Evolutionary conservation across 108 stramenopile genomes (phyloP).

Genomic region (Cylindrotheca closterium): DNA sequence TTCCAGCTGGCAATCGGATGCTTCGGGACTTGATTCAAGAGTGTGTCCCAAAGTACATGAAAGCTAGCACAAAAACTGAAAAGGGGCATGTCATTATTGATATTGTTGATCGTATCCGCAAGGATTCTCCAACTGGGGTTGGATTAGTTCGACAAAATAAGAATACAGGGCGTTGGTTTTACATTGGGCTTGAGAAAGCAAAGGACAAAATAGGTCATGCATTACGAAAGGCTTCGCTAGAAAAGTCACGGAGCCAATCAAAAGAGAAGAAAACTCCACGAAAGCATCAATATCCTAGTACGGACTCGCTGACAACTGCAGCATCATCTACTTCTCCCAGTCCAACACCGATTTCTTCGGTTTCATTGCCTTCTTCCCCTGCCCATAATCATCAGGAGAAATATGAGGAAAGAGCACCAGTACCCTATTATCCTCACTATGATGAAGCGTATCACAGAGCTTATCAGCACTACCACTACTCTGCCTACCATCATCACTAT

Average conservation of each 20-base stretch:
- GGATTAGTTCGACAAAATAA: slow-evolving; percentile 27
- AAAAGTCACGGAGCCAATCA: neutral
- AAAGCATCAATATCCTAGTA: neutral
- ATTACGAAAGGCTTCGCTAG: slow-evolving; percentile 18
- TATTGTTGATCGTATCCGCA: slow-evolving; percentile 25
- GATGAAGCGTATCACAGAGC: slow-evolving; percentile 1
- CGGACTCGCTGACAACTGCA: neutral
- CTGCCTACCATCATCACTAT: neutral
- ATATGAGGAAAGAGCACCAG: neutral
- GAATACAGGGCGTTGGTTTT: slow-evolving; percentile 20
- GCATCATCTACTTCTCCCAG: neutral
- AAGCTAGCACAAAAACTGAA: slow-evolving; percentile 21
- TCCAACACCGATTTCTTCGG: neutral
- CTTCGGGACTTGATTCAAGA: slow-evolving; percentile 28
- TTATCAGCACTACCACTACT: neutral
- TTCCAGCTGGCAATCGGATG: slow-evolving; percentile 34
- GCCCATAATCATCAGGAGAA: neutral
- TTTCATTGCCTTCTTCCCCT: neutral
- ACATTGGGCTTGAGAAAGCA: slow-evolving; percentile 27
- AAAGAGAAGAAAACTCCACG: neutral
- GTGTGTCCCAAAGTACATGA: slow-evolving; percentile 29
- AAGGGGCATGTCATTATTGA: slow-evolving; percentile 25
- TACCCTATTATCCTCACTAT: neutral
- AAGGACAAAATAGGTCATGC: slow-evolving; percentile 42
- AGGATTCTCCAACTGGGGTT: slow-evolving; percentile 13